phyloP scores from a whole-genome alignment of 2,329 filamentous ascomycete genomes.

The Trichoderma sp. region DNA sequence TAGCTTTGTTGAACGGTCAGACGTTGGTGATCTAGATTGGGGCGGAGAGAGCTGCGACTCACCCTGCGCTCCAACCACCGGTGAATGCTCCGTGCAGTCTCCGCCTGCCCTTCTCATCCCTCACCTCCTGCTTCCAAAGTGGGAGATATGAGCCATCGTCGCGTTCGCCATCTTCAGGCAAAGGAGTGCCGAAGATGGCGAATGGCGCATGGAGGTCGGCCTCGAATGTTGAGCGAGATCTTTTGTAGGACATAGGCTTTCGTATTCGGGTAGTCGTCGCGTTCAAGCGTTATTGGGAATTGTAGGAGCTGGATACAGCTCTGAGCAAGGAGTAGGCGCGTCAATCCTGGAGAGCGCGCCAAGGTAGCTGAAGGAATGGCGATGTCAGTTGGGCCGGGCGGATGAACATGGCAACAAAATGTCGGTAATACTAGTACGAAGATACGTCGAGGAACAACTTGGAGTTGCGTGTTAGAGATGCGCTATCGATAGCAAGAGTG shows the following conservation, averaged over 20 bases:
- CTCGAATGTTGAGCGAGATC: slow-evolving; percentile 77
- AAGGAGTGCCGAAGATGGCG: slow-evolving; percentile 79
- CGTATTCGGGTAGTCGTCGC: slow-evolving; percentile 1
- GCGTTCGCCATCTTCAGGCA: slow-evolving; percentile 78
- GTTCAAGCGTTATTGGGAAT: not conserved
- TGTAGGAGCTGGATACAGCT: not conserved
- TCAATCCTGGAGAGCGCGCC: too few species aligned
- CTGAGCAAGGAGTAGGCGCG: not conserved
- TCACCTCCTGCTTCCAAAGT: slow-evolving; percentile 97
- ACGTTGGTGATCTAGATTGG: not conserved
- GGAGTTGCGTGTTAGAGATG: not conserved
- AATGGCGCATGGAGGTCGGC: slow-evolving; percentile 74
- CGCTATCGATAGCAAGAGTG: slow-evolving; percentile 21
- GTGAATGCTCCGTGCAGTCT: slow-evolving; percentile 95
- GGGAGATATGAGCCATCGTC: slow-evolving; percentile 93
- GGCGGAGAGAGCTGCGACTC: slow-evolving; percentile 43
- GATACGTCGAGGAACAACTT: not conserved
- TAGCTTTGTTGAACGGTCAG: slow-evolving; percentile 59
- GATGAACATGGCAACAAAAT: not conserved
- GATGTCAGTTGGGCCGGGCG: not conserved
- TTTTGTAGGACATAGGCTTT: slow-evolving; percentile 72
- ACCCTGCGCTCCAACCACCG: slow-evolving; percentile 95
- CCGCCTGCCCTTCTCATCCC: slow-evolving; percentile 87
- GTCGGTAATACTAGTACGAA: not conserved
- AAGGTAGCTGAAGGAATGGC: not conserved